Conservation (phyloP, 2,329 filamentous ascomycete species). For the Stromatinia cepivora region DNA sequence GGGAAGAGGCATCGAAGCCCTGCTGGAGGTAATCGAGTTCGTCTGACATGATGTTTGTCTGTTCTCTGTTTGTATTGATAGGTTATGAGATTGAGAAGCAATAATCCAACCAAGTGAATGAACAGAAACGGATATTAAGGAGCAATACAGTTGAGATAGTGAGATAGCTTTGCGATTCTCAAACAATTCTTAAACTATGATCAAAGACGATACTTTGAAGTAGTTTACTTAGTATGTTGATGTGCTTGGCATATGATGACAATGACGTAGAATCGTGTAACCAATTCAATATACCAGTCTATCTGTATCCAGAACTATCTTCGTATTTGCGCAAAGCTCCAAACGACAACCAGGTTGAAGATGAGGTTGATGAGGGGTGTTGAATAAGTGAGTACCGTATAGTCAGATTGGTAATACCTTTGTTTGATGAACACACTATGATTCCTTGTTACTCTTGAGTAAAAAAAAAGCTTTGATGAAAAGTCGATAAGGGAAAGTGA, state of each 20-base stretch:
- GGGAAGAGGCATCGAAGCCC: slow-evolving; percentile 77
- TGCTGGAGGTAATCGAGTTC: slow-evolving; percentile 75
- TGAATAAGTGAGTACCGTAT: neutral
- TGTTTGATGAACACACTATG: neutral
- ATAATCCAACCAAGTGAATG: neutral
- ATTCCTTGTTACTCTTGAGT: neutral
- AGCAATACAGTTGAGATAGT: neutral
- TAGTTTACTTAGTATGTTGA: neutral
- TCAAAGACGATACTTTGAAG: neutral
- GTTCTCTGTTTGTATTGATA: neutral
- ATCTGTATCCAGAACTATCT: neutral
- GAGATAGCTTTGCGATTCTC: neutral
- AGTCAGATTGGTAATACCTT: no score
- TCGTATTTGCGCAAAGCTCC: neutral
- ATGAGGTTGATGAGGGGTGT: neutral
- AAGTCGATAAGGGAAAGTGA: slow-evolving; percentile 10
- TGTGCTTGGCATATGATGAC: neutral
- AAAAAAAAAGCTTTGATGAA: slow-evolving; percentile 3
- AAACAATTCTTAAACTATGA: neutral
- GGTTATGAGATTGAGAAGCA: neutral
- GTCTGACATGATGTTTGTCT: slow-evolving; percentile 24
- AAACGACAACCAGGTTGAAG: neutral
- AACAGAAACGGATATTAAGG: neutral
- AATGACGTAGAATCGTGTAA: slow-evolving; percentile 15
- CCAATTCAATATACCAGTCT: neutral